Evolutionary conservation across 139 green algal genomes (phyloP).

Genomic region (Chlamydomonas sp.): DNA sequence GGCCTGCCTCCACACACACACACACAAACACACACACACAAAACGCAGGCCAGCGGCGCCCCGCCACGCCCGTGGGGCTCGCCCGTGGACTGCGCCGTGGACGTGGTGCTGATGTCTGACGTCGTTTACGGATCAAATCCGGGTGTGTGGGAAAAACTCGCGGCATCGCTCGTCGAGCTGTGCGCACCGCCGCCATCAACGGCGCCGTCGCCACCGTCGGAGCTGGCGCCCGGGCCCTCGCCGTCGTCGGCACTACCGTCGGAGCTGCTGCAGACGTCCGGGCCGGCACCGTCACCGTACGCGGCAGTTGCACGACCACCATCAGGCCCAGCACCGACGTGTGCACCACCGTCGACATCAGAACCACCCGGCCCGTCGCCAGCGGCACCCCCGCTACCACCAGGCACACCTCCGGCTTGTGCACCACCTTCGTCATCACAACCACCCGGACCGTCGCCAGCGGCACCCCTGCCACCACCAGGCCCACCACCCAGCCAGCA

Average conservation of each 20-base stretch:
- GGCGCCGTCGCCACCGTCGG: neutral
- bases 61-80: no score
- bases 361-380: no score
- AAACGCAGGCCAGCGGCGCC: no score
- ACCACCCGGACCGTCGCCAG: neutral
- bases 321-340: neutral
- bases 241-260: no score
- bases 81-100: no score
- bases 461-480: neutral
- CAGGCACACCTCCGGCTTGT: neutral
- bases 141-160: slow-evolving; percentile 17
- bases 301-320: no score
- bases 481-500: neutral
- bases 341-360: neutral
- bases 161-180: neutral
- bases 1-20: no score
- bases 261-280: no score
- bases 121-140: slow-evolving; percentile 21
- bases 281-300: no score
- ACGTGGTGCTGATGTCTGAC: slow-evolving; percentile 21
- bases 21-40: no score
- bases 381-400: neutral
- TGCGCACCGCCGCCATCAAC: neutral
- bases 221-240: no score
- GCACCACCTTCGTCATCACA: neutral